Evolutionary conservation across 106 monocot genomes (phyloP).

Genomic region (Dioscorea alata): DNA sequence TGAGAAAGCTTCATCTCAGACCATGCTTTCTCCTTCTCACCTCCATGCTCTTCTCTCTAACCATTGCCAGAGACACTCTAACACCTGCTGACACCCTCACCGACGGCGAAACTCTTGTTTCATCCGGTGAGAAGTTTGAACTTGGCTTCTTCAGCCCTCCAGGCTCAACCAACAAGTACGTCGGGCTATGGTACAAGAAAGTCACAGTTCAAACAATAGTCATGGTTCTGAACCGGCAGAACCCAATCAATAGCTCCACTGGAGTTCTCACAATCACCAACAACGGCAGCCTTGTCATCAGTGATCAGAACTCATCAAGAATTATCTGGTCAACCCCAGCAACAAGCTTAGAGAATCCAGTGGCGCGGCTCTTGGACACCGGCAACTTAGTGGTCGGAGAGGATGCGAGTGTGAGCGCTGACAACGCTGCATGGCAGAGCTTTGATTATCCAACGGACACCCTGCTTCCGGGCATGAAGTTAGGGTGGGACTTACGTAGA

Average conservation of each 20-base stretch:
- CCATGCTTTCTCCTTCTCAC: conserved; percentile 4
- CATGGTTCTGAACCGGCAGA: conserved; percentile 34
- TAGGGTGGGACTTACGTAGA: conserved; percentile 25
- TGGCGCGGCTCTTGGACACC: conserved; percentile 26
- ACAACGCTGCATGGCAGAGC: conserved; percentile 40
- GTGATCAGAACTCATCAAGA: not conserved
- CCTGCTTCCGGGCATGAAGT: conserved; percentile 45
- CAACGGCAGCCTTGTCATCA: conserved; percentile 20
- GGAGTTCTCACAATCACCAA: not conserved
- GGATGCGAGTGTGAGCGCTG: not conserved
- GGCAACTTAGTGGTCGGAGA: conserved; percentile 43
- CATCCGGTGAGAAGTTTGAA: conserved; percentile 18
- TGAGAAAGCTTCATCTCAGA: not conserved
- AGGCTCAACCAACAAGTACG: conserved; percentile 12
- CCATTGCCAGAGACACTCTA: conserved; percentile 4
- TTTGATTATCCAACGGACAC: conserved; percentile 66
- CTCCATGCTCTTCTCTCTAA: conserved; percentile 1
- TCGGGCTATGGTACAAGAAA: conserved; percentile 36
- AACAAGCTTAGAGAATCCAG: not conserved
- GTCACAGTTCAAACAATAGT: conserved; percentile 10
- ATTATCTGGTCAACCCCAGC: not conserved
- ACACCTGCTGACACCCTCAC: conserved; percentile 2
- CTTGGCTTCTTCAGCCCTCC: conserved; percentile 43
- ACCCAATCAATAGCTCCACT: conserved; percentile 12
- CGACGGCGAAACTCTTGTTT: conserved; percentile 13